These are phyloP conservation scores for Emergomyces africanus DNA, from an alignment of 2,329 filamentous ascomycete genomes.

Conservation along the genomic window DNA sequence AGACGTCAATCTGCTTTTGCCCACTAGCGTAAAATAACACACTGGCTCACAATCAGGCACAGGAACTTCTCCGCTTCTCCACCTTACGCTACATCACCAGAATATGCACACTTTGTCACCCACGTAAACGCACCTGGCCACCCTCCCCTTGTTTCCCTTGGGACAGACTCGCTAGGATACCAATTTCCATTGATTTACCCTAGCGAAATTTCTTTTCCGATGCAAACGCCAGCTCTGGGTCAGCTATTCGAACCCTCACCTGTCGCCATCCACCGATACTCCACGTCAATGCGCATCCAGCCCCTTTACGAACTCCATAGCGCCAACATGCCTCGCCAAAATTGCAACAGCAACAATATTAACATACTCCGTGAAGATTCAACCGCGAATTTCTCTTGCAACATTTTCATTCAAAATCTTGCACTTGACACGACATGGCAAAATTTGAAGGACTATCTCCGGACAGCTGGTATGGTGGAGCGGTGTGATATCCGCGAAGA, in stretches of 20 bases:
- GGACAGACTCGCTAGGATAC: conserved; percentile 9
- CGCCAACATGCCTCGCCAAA: conserved; percentile 6
- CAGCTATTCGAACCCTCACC: conserved; percentile 18
- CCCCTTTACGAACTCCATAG: conserved; percentile 9
- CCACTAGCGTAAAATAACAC: conserved; percentile 1
- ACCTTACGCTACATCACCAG: conserved; percentile 8
- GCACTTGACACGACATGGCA: conserved; percentile 16
- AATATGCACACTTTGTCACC: conserved; percentile 7
- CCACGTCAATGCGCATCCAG: conserved; percentile 14
- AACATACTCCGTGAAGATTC: conserved; percentile 1
- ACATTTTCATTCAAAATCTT: conserved; percentile 18
- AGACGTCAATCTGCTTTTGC: background rate
- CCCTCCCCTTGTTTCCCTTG: conserved; percentile 6
- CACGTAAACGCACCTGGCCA: conserved; percentile 3
- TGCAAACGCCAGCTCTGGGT: conserved; percentile 19
- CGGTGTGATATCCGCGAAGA: conserved; percentile 21
- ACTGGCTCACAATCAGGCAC: conserved; percentile 1
- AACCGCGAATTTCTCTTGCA: conserved; percentile 3
- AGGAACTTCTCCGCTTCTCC: conserved; percentile 9
- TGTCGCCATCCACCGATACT: conserved; percentile 19
- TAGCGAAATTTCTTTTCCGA: conserved; percentile 10
- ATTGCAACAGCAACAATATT: conserved; percentile 6
- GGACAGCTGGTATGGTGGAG: conserved; percentile 19
- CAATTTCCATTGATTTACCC: conserved; percentile 9
- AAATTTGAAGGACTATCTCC: conserved; percentile 19